Evolutionary conservation across 805 yeast species (phyloP), one percentile per base, ranked within the genome.

Genomic region (Lipomyces yamadae): DNA sequence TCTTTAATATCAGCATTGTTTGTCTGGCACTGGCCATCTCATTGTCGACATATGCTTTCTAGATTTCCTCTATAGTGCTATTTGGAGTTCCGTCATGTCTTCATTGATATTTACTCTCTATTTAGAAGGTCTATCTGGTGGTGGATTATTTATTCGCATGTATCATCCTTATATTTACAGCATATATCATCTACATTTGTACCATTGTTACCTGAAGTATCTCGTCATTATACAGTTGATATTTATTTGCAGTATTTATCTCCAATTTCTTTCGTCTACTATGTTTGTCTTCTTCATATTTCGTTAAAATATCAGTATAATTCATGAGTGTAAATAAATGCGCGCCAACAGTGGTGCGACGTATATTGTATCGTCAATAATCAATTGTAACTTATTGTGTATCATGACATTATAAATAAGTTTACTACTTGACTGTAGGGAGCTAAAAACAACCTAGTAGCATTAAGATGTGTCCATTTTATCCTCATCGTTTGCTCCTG

Each of bases 401-500:
- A n/a, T n/a, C 45, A 39, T 39, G 45, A 39, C 39, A 35, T 35
- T 35, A 10, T 10, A 24, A 24, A 24, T 24, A 24, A 24, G 24
- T 24, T 24, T 24, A 24, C 24, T 24, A 24, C 24, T 24, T 24
- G 24, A 24, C 24, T 24, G 24, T 24, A 24, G 24, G 24, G 24
- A 24, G 24, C 24, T 24, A 24, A 24, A 24, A 24, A 24, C 24
- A 1, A 24, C 24, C 24, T 24, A 42, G 8, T n/a, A 15, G 1
- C 48, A 15, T 11, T 39, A 57, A 24, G 52, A 57, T 39, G 39
- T 4, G n/a, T 32, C 30, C 48, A 34, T 57, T 35, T 35, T 39
- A 29, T 57, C 52, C 50, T 18, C 45, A 10, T 34, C 58, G 18
- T 34, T 18, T 56, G 30, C 32, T 52, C n/a, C 48, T 42, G n/a